Evolutionary conservation across 352 stramenopile genomes (phyloP).

Genomic region (Phytophthora sp.): DNA sequence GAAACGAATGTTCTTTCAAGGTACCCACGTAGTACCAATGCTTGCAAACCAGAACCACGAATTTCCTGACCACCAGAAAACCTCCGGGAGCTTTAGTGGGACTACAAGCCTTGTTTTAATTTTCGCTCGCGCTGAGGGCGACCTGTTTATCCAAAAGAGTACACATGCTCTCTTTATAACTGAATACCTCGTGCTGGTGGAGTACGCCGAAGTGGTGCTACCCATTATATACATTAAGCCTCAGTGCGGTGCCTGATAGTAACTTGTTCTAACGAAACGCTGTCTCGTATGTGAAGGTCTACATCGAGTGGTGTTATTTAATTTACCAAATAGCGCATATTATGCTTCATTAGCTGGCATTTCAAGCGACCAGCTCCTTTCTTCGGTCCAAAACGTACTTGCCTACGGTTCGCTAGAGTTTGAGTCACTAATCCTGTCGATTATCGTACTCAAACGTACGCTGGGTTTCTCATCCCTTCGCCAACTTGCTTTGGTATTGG

Average conservation of each 20-base stretch:
- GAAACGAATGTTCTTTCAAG: background rate
- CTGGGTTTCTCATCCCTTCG: too few species aligned
- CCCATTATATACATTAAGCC: background rate
- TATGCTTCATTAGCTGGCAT: background rate
- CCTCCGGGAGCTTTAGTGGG: background rate
- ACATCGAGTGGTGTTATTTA: background rate
- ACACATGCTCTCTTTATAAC: background rate
- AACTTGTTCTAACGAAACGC: background rate
- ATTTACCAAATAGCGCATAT: background rate
- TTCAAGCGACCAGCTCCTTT: background rate
- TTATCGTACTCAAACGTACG: too few species aligned
- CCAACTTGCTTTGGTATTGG: too few species aligned
- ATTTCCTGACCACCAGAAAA: background rate
- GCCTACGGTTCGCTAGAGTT: background rate
- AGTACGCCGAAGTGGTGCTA: too few species aligned
- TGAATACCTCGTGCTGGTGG: background rate
- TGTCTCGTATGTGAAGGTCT: background rate
- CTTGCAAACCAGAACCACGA: background rate
- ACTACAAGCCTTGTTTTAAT: background rate
- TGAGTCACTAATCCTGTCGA: background rate
- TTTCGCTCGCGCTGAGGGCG: background rate
- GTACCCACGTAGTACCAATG: background rate
- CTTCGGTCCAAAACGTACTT: background rate
- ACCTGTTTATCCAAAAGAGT: background rate
- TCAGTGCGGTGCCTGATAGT: background rate